These are phyloP conservation scores for Desmodesmus armatus DNA, from an alignment of 139 green algal species.

Conservation along the genomic window DNA sequence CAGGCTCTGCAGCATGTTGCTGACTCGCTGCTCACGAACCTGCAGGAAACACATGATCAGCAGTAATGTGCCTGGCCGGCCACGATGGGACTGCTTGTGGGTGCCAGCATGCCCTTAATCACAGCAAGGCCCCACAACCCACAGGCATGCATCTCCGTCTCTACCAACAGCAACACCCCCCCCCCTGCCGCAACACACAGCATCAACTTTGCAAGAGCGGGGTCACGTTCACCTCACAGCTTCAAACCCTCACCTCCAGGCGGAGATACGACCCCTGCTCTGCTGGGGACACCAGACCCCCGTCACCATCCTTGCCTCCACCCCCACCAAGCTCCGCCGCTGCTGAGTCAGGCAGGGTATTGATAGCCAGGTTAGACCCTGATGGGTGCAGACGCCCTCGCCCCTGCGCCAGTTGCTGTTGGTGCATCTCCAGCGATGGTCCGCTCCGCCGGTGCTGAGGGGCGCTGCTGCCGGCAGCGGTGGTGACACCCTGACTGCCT, in stretches of 20 bases:
- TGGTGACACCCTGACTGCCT: neutral
- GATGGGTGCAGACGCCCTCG: neutral
- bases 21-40: slow-evolving; percentile 86
- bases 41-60: slow-evolving; percentile 51
- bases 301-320: neutral
- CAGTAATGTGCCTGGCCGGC: neutral
- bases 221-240: too few species aligned
- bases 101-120: neutral
- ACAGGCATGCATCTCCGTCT: neutral
- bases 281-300: neutral
- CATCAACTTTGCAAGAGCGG: too few species aligned
- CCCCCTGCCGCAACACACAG: too few species aligned
- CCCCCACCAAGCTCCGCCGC: neutral
- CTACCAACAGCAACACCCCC: neutral
- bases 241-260: slow-evolving; percentile 1
- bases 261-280: neutral
- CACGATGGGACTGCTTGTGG: neutral
- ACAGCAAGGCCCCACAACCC: neutral
- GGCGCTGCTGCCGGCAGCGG: slow-evolving; percentile 4
- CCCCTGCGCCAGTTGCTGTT: neutral
- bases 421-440: neutral
- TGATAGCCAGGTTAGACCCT: neutral
- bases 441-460: neutral
- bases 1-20: slow-evolving; percentile 79
- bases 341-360: slow-evolving; percentile 19